These are phyloP conservation scores for Citrus inodora DNA, from an alignment of 345 rosid species.

Conservation along the genomic window DNA sequence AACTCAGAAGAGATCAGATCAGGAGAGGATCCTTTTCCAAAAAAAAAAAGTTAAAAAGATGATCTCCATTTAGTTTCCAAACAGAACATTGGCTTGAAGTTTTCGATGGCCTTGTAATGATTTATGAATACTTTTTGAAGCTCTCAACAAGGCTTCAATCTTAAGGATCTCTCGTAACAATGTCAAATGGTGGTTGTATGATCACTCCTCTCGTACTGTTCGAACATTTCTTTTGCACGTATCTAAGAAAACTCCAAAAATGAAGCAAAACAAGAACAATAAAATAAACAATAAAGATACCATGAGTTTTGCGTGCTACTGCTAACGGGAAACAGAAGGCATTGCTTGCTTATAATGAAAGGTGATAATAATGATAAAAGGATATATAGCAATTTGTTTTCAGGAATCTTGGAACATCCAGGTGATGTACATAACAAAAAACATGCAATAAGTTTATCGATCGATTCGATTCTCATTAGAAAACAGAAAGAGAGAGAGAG, in stretches of 20 bases:
- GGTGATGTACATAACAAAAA: background rate
- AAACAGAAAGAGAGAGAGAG: background rate
- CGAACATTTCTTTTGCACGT: background rate
- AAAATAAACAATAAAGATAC: background rate
- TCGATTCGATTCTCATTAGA: background rate
- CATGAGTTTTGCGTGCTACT: background rate
- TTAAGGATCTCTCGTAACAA: background rate
- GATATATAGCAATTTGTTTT: background rate
- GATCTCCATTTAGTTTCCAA: too few species aligned
- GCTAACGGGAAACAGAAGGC: background rate
- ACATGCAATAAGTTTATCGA: background rate
- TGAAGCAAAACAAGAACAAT: background rate
- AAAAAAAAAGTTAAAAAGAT: too few species aligned
- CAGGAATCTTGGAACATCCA: background rate
- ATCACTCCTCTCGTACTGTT: background rate
- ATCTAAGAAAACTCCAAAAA: background rate
- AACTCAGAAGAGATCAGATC: too few species aligned
- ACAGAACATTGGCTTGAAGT: background rate
- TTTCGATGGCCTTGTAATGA: background rate
- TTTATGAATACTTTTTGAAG: background rate
- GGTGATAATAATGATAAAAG: background rate
- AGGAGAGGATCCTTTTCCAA: too few species aligned
- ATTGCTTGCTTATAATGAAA: background rate
- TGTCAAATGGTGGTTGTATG: background rate
- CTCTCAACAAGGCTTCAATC: background rate